These are phyloP conservation scores for Peziza echinospora DNA, from an alignment of 495 filamentous ascomycete species.

Conservation along the genomic window DNA sequence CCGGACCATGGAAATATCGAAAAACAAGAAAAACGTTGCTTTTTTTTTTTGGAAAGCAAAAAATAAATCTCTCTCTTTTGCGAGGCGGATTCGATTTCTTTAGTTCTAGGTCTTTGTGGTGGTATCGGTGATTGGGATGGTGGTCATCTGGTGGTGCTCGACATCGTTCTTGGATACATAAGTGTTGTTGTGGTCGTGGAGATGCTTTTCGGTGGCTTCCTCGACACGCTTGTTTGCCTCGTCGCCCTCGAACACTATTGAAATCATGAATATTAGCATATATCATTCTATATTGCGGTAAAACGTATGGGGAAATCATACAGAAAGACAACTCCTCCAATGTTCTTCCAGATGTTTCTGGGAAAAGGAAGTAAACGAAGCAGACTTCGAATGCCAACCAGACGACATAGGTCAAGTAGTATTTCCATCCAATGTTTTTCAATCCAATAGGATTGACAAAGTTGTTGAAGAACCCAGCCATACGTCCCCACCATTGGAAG, in stretches of 20 bases:
- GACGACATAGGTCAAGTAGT: conserved; percentile 39
- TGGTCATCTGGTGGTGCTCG: no score
- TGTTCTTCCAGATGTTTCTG: conserved; percentile 38
- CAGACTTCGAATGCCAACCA: conserved; percentile 35
- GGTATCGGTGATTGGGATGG: no score
- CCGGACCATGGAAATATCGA: no score
- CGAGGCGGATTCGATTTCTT: no score
- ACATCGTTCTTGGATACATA: no score
- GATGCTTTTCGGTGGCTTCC: conserved; percentile 29
- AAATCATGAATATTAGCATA: not conserved
- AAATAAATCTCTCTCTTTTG: no score
- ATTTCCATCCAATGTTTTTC: conserved; percentile 37
- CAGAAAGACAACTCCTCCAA: conserved; percentile 43
- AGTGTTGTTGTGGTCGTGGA: no score
- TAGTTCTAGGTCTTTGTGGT: no score
- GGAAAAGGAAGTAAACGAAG: conserved; percentile 43
- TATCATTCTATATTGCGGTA: not conserved
- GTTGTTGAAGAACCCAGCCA: conserved; percentile 35
- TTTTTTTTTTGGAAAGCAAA: no score
- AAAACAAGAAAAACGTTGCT: no score
- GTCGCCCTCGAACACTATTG: conserved; percentile 33
- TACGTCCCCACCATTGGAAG: conserved; percentile 39
- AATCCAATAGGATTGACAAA: conserved; percentile 45
- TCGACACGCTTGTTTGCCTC: conserved; percentile 26
- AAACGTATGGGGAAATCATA: conserved; percentile 21